Evolutionary conservation across 108 stramenopile species (phyloP), one percentile per base, ranked within the genome.

Genomic region (Nannochloropsis oceanica): DNA sequence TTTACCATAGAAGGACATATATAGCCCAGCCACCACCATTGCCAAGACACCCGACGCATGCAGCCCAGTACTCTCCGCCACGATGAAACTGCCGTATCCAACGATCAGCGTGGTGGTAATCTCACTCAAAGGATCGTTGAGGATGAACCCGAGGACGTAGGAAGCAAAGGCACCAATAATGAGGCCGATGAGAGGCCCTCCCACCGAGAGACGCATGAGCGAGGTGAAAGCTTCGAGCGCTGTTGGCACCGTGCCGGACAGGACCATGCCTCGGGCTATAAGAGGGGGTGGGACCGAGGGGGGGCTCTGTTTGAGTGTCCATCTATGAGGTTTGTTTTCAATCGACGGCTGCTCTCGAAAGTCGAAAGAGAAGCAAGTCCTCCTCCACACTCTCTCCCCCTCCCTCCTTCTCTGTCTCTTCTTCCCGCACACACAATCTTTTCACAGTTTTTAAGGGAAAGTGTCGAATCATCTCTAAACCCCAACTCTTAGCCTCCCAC

Each of bases 41-140:
- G 94, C 89, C 26, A 96, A 93, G 43, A 94, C 93, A 27, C 96
- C 96, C 26, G 92, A 92, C 26, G 83, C 86, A 44, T 87, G 1
- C 25, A 25, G 44, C 25, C 20, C 42, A 1, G 85, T 81, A 25
- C 26, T 86, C 80, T 95, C 95, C 26, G 93, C 84, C n/a, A 89
- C 79, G 86, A 92, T 95, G 85, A 91, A 96, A 7, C 91, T 84
- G 27, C 94, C 84, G 89, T 96, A 96, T 9, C 94, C 94, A 24
- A 93, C 80, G 8, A 88, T 88, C 25, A 94, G 82, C 12, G 94
- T 92, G 8, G 92, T 86, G 2, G 93, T 91, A 2, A 95, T 93
- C 85, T 97, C 82, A 20, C 24, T 43, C 44, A 83, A 18, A 42
- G 24, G 26, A 9, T 83, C 43, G 59, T 73, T 14, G 46, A 27